Evolutionary conservation across 768 basidiomycete species (phyloP).

Genomic region (Grammothele lineata): DNA sequence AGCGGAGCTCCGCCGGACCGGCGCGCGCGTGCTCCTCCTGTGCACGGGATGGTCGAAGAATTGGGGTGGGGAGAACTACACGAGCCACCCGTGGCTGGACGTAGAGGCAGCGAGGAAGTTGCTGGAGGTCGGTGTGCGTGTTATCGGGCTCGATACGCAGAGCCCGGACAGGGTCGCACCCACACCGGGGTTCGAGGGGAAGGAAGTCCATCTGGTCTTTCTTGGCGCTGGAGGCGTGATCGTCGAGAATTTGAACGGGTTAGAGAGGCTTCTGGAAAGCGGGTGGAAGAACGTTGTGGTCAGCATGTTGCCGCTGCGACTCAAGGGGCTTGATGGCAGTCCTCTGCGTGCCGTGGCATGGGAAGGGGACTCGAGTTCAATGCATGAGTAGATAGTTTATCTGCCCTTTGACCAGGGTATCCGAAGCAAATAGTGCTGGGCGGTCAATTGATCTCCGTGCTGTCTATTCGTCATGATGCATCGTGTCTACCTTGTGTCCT

Average conservation of each 20-base stretch:
- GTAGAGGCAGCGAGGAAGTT: constrained; percentile 48
- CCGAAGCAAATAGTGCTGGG: too few species aligned
- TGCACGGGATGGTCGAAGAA: constrained; percentile 65
- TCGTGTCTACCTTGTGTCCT: too few species aligned
- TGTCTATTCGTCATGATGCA: too few species aligned
- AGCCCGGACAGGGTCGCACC: constrained; percentile 54
- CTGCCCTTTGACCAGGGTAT: too few species aligned
- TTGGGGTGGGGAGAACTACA: constrained; percentile 48
- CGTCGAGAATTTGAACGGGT: constrained; percentile 63
- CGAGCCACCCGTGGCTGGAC: constrained; percentile 61
- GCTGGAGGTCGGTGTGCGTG: constrained; percentile 44
- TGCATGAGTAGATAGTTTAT: too few species aligned
- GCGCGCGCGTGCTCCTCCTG: constrained; percentile 47
- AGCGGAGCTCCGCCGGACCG: constrained; percentile 28
- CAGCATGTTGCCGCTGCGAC: constrained; percentile 53
- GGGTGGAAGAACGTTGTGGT: constrained; percentile 33
- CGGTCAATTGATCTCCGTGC: too few species aligned
- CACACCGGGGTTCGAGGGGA: constrained; percentile 13
- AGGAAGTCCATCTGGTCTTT: constrained; percentile 49
- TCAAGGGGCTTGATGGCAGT: constrained; percentile 61
- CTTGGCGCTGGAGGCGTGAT: constrained; percentile 62
- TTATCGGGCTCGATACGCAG: constrained; percentile 61
- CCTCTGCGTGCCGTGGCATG: constrained; percentile 70
- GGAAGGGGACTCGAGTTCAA: too few species aligned
- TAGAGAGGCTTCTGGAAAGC: constrained; percentile 37